Percentiles rank a stretch among this genome's conserved stretches.
phyloP scores from a whole-genome alignment of 345 rosid genomes.

The Eucalyptus victrix region DNA sequence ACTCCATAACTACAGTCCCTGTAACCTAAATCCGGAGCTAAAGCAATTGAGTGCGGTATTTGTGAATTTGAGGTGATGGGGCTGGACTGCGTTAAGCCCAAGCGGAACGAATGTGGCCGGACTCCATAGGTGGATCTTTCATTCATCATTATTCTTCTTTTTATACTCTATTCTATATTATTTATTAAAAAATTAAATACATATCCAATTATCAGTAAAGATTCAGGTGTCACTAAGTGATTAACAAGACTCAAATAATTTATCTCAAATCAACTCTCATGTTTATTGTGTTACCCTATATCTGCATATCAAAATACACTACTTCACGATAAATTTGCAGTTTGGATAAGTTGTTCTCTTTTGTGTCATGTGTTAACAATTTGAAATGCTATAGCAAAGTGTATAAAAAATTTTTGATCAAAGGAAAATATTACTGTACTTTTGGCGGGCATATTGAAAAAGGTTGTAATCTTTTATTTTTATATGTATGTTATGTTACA shows the following conservation, averaged over 20 bases:
- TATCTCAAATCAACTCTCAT: too few species aligned
- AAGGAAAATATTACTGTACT: too few species aligned
- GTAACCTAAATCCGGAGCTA: background rate
- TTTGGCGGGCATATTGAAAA: background rate
- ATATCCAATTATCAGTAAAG: too few species aligned
- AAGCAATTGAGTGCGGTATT: background rate
- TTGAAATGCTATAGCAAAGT: fast-evolving
- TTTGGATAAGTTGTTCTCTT: too few species aligned
- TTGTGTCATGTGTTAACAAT: too few species aligned
- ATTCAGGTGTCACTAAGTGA: too few species aligned
- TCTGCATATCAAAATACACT: background rate
- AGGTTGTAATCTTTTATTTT: background rate
- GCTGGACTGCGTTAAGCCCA: background rate
- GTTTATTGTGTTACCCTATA: fast-evolving
- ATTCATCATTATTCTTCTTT: too few species aligned
- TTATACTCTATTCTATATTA: background rate
- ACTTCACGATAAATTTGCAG: fast-evolving
- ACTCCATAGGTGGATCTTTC: background rate
- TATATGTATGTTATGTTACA: too few species aligned
- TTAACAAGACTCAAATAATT: too few species aligned
- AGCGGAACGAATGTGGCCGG: background rate
- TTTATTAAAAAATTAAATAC: too few species aligned
- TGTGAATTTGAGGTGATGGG: background rate
- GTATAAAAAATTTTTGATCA: fast-evolving
- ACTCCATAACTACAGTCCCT: background rate